These are phyloP conservation scores for Trichoderma hamatum DNA, from an alignment of 2,329 filamentous ascomycete genomes.

Conservation along the genomic window DNA sequence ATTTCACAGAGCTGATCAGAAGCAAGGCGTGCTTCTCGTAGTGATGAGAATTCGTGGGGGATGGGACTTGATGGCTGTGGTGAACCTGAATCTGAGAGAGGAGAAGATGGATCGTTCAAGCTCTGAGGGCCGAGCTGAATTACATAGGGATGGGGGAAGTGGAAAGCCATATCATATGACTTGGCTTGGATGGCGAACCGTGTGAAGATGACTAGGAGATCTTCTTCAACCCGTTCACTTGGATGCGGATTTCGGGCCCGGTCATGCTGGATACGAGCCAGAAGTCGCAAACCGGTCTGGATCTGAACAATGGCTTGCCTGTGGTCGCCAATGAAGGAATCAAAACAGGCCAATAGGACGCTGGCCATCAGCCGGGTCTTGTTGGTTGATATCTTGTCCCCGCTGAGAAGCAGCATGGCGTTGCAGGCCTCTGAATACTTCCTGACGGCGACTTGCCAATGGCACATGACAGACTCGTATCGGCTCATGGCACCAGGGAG, in stretches of 20 bases:
- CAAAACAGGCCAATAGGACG: conserved; percentile 68
- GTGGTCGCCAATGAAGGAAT: conserved; percentile 67
- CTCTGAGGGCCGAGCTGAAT: conserved; percentile 49
- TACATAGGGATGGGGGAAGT: conserved; percentile 65
- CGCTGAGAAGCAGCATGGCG: conserved; percentile 50
- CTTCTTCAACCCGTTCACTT: conserved; percentile 58
- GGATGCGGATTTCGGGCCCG: conserved; percentile 24
- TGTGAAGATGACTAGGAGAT: conserved; percentile 65
- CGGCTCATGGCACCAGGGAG: conserved; percentile 28
- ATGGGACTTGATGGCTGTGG: conserved; percentile 40
- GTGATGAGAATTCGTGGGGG: conserved; percentile 47
- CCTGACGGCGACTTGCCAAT: conserved; percentile 63
- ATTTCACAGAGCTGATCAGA: conserved; percentile 61
- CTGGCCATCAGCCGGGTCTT: conserved; percentile 65
- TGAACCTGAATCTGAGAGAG: conserved; percentile 49
- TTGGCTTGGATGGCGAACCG: conserved; percentile 67
- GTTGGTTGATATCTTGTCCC: conserved; percentile 50
- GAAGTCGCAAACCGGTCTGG: conserved; percentile 57
- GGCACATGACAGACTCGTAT: conserved; percentile 47
- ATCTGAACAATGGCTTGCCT: conserved; percentile 64
- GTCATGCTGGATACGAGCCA: conserved; percentile 51
- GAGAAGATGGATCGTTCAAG: conserved; percentile 34
- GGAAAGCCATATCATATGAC: conserved; percentile 69
- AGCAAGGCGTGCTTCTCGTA: conserved; percentile 58
- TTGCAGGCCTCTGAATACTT: conserved; percentile 62